Percentiles rank a stretch among this genome's conserved stretches.
Evolutionary conservation across 176 grass and related monocot species (phyloP).

Genomic region (Aegilops umbellulata): DNA sequence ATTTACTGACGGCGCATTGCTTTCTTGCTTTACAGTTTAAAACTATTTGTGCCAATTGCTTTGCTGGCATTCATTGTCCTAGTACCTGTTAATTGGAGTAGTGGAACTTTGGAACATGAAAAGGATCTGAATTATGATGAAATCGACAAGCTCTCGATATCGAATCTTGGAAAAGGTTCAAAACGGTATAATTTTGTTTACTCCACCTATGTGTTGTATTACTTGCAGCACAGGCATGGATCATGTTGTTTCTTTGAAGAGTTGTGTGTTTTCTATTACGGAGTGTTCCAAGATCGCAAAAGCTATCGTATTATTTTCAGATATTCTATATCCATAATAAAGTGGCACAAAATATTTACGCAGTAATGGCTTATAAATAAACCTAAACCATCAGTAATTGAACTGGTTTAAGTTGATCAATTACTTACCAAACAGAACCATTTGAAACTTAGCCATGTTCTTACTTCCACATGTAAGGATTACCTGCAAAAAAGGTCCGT

Average conservation of each 20-base stretch:
- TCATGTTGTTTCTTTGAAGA: conserved; percentile 14
- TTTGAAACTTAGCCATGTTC: background rate
- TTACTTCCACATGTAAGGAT: background rate
- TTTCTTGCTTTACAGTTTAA: conserved; percentile 61
- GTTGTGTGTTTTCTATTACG: background rate
- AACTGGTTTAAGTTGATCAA: background rate
- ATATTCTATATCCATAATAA: conserved; percentile 6
- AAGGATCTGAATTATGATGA: conserved; percentile 62
- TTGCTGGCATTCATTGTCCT: conserved; percentile 66
- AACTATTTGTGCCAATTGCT: conserved; percentile 90
- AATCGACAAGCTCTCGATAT: conserved; percentile 97
- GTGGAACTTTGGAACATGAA: conserved; percentile 58
- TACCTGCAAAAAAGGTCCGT: background rate
- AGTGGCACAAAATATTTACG: background rate
- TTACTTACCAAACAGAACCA: background rate
- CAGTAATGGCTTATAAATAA: background rate
- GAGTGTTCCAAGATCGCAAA: background rate
- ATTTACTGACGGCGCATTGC: conserved; percentile 16
- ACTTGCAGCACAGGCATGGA: background rate
- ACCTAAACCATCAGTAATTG: background rate
- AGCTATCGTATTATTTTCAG: background rate
- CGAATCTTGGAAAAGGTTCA: conserved; percentile 83
- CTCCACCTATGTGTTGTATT: background rate
- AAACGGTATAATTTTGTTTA: conserved; percentile 50
- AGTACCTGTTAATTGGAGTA: conserved; percentile 87